Percentiles rank a stretch among this genome's conserved stretches.
Conservation (phyloP, 441 rosid genomes). For the Pelargonium fulgidum region DNA sequence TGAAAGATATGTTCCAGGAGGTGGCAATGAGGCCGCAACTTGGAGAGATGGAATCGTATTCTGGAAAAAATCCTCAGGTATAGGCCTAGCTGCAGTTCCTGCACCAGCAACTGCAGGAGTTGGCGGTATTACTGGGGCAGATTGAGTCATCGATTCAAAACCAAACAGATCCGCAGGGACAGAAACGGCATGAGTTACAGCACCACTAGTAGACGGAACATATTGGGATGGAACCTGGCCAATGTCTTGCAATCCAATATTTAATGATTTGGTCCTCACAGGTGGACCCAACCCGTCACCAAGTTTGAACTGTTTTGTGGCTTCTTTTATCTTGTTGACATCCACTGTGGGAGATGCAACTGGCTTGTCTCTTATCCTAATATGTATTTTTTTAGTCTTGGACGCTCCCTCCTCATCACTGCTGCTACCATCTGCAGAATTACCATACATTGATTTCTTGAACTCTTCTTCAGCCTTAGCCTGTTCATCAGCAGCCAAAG, state of each 20-base stretch:
- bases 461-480: slow-evolving; percentile 97
- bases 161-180: slow-evolving; percentile 66
- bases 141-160: slow-evolving; percentile 43
- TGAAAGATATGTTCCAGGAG: slow-evolving; percentile 78
- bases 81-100: slow-evolving; percentile 56
- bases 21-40: slow-evolving; percentile 76
- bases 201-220: slow-evolving; percentile 31
- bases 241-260: slow-evolving; percentile 57
- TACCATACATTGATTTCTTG: slow-evolving; percentile 84
- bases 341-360: slow-evolving; percentile 67
- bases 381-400: slow-evolving; percentile 62
- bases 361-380: slow-evolving; percentile 53
- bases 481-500: slow-evolving; percentile 67
- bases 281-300: slow-evolving; percentile 78
- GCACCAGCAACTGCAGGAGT: slow-evolving; percentile 29
- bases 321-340: slow-evolving; percentile 90
- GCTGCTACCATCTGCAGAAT: slow-evolving; percentile 80
- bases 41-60: slow-evolving; percentile 85
- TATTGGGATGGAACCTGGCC: slow-evolving; percentile 51
- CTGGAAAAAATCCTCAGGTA: slow-evolving; percentile 94
- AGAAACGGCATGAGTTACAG: slow-evolving; percentile 39
- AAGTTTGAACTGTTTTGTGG: slow-evolving; percentile 73
- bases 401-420: slow-evolving; percentile 85
- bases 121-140: slow-evolving; percentile 45
- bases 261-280: slow-evolving; percentile 51